These are phyloP conservation scores for Nematodospora anomalae DNA, from an alignment of 1,139 yeast genomes.

Conservation along the genomic window DNA sequence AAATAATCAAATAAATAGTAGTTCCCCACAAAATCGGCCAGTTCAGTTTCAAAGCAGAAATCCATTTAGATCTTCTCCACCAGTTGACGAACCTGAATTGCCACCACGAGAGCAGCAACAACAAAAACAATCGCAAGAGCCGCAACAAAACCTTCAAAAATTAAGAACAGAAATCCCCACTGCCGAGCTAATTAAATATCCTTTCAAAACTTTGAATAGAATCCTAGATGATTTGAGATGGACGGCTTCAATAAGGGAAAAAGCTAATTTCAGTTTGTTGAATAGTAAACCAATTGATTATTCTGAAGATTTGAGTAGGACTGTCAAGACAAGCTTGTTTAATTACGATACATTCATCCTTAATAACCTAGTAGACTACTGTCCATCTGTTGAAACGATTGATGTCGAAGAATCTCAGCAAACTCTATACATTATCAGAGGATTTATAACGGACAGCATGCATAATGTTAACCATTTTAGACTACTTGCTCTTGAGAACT, in stretches of 20 bases:
- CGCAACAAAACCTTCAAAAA: background rate
- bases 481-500: constrained; percentile 28
- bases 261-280: constrained; percentile 26
- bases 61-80: constrained; percentile 10
- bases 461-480: constrained; percentile 33
- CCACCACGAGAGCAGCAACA: constrained; percentile 3
- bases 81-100: background rate
- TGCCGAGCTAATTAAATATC: constrained; percentile 19
- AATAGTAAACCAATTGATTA: constrained; percentile 36
- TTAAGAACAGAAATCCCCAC: constrained; percentile 14
- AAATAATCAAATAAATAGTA: constrained; percentile 6
- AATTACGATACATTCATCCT: constrained; percentile 28
- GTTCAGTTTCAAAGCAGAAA: constrained; percentile 7
- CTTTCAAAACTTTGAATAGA: constrained; percentile 66
- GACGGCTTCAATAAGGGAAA: constrained; percentile 30
- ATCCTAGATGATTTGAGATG: constrained; percentile 63
- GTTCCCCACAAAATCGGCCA: constrained; percentile 5
- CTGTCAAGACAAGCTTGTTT: constrained; percentile 12
- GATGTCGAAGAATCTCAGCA: constrained; percentile 22
- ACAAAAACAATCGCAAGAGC: background rate
- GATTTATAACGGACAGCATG: constrained; percentile 25
- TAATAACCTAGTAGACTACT: constrained; percentile 33
- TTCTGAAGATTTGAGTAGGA: constrained; percentile 28
- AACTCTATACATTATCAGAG: constrained; percentile 31
- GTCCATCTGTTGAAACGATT: constrained; percentile 29